Base-by-base conservation (phyloP, 1,284 basidiomycete species). In the Coniophora puteana region DNA sequence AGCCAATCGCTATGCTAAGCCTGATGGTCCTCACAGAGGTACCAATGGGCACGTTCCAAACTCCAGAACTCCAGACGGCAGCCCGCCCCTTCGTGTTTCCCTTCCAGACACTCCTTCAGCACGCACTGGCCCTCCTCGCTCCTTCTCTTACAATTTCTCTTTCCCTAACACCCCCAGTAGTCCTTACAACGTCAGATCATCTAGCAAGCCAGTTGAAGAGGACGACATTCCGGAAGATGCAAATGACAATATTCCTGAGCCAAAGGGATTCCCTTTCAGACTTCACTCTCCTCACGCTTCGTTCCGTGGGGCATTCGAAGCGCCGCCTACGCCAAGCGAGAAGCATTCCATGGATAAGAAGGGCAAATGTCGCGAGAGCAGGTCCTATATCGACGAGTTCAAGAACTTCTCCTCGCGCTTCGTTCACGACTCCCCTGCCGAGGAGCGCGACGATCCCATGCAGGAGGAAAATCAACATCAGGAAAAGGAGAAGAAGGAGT, bases 41-140 rank as follows among this genome's bases (percentile, higher is more conserved):
- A n/a, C n/a, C n/a, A n/a, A n/a, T n/a, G n/a, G n/a, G n/a, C n/a
- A n/a, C n/a, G n/a, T n/a, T n/a, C n/a, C n/a, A n/a, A n/a, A n/a
- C n/a, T n/a, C n/a, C n/a, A n/a, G n/a, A n/a, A n/a, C n/a, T n/a
- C n/a, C n/a, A n/a, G n/a, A n/a, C n/a, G n/a, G n/a, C n/a, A n/a
- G n/a, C n/a, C n/a, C n/a, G n/a, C n/a, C n/a, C n/a, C n/a, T n/a
- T 29, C 23, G 40, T 7, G 16, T 38, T 8, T 49, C 52, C 30
- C 56, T 58, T 21, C 68, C 62, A 29, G 63, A 69, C 45, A 82
- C 82, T 0, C 85, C 85, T 10, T 76, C 81, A 4, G 65, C 67
- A 36, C 71, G 84, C 35, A 86, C 83, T 5, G 85, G 85, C 14
- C 83, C 84, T 30, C 85, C 85, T 8, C 72, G 85, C 27, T 84